Evolutionary conservation across 2,329 filamentous ascomycete genomes (phyloP), one percentile per base, ranked within the genome.

Genomic region (Phialemoniopsis sp.): DNA sequence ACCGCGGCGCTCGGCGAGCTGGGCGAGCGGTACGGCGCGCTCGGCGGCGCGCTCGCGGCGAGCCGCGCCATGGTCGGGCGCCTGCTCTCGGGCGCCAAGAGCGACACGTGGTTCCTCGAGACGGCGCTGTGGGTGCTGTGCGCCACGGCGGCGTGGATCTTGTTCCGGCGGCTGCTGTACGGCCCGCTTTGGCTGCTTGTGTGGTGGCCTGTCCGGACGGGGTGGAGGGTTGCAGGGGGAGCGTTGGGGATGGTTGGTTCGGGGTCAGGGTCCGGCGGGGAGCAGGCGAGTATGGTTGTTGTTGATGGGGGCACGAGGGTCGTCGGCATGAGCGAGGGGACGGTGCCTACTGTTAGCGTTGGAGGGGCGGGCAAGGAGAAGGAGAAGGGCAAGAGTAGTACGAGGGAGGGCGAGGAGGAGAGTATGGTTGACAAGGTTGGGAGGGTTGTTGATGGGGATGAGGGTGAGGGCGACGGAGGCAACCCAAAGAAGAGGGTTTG

Each of bases 61-160:
- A 90, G 87, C 34, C 77, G 79, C 47, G 82, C 82, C 40, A 70
- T 98, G 14, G 77, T 96, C 8, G 80, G 80, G 7, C 88, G 87
- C 14, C 70, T 98, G 34, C 67, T 97, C 34, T 80, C 80, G 45
- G 93, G 87, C 47, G 89, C 94, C 58, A 98, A 98, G 72, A 93
- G 85, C 48, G 93, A 98, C 58, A 96, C 90, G 3, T 98, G 93
- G 93, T 98, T 98, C 59, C 76, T 98, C 28, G 86, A 93, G 63
- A 94, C 87, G 29, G 81, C 90, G 3, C 82, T 97, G 49, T 94
- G 90, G 58, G 73, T 96, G 51, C 75, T 97, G 13, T 55, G 85
- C 16, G 77, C 67, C 6, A 96, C 89, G 2, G 80, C 90, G 32
- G 72, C 70, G 21, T 98, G 93, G 93, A 73, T 98, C 8, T 57